Evolutionary conservation across 176 grass and related monocot genomes (phyloP).

Genomic region (Saccharum officinarum): DNA sequence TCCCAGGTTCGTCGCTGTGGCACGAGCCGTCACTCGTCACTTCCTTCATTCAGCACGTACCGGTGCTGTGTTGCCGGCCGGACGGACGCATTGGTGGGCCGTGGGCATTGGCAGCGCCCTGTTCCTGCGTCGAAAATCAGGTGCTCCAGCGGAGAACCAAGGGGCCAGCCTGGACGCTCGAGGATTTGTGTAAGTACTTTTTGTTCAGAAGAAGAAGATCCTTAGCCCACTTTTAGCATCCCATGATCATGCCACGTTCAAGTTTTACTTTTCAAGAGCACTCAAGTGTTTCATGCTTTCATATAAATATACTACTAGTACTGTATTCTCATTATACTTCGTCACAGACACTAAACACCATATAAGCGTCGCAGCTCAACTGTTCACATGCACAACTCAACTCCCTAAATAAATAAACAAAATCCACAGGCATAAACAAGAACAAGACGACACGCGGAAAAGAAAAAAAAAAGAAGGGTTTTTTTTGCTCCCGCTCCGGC

Average conservation of each 20-base stretch:
- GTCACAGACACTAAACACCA: constrained; percentile 10
- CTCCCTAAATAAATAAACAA: constrained; percentile 18
- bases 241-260: constrained; percentile 18
- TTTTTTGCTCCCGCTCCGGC: background rate
- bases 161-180: background rate
- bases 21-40: background rate
- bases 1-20: background rate
- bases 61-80: background rate
- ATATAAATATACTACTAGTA: background rate
- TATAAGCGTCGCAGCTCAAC: constrained; percentile 5
- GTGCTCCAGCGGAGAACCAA: background rate
- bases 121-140: background rate
- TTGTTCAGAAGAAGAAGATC: background rate
- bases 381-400: constrained; percentile 57
- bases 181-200: background rate
- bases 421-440: constrained; percentile 24
- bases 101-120: background rate
- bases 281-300: background rate
- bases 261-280: constrained; percentile 1
- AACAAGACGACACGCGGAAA: background rate
- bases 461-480: background rate
- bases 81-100: background rate
- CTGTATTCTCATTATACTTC: constrained; percentile 2
- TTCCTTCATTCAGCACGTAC: background rate
- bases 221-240: background rate